phyloP scores from a whole-genome alignment of 106 monocot species.

The Posidonia australis region DNA sequence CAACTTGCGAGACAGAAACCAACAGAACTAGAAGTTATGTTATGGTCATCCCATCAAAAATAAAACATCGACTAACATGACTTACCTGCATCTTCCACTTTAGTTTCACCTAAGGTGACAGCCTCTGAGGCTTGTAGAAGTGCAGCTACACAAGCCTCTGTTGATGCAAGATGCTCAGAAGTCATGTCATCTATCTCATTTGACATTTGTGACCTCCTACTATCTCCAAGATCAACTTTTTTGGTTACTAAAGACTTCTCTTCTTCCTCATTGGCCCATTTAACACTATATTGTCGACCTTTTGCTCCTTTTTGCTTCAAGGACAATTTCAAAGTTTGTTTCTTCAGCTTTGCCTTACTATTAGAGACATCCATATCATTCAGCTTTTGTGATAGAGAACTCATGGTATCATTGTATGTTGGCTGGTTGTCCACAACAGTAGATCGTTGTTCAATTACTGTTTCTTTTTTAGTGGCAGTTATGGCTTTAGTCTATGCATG shows the following conservation, averaged over 20 bases:
- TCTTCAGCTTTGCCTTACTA: conserved; percentile 5
- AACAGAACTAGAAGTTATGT: no score
- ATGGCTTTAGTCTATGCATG: background rate
- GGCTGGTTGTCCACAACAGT: background rate
- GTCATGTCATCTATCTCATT: conserved; percentile 25
- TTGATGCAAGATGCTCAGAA: conserved; percentile 43
- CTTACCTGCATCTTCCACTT: conserved; percentile 66
- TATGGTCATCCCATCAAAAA: no score
- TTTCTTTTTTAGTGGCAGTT: background rate
- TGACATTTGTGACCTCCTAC: conserved; percentile 6
- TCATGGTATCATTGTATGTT: background rate
- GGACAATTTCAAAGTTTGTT: conserved; percentile 33
- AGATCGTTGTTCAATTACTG: background rate
- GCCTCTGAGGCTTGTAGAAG: conserved; percentile 49
- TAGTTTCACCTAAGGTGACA: conserved; percentile 42
- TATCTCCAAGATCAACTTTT: conserved; percentile 6
- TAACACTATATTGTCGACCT: conserved; percentile 31
- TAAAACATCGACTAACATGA: no score
- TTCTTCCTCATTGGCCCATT: conserved; percentile 63
- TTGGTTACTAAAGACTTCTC: conserved; percentile 7
- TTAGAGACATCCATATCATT: conserved; percentile 6
- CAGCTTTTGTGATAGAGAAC: background rate
- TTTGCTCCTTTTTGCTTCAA: conserved; percentile 39
- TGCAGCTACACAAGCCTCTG: conserved; percentile 75
- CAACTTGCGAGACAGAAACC: background rate